Percentiles rank a stretch among this genome's conserved stretches.
Conservation (phyloP, 2,329 filamentous ascomycete genomes). For the Aureobasidium mangrovei region DNA sequence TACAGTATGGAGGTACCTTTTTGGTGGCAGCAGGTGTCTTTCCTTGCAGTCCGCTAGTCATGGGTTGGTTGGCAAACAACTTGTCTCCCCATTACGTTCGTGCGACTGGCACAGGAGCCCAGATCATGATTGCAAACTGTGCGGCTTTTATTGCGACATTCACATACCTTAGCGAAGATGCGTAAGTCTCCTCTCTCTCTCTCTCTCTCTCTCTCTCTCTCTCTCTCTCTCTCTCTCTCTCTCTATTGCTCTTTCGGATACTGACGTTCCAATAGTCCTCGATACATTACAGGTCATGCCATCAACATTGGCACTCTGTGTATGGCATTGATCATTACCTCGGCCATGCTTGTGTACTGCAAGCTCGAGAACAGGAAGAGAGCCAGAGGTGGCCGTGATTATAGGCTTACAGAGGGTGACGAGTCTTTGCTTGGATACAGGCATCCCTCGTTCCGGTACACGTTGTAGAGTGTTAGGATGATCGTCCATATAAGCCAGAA, state of each 20-base stretch:
- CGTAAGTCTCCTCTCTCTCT: slow-evolving; percentile 23
- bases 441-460: slow-evolving; percentile 33
- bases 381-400: slow-evolving; percentile 27
- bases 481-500: not conserved
- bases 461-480: slow-evolving; percentile 9
- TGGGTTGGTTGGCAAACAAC: slow-evolving; percentile 33
- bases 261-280: slow-evolving; percentile 21
- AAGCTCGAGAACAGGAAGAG: slow-evolving; percentile 33
- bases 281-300: slow-evolving; percentile 31
- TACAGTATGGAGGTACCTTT: slow-evolving; percentile 32
- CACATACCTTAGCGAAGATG: slow-evolving; percentile 32
- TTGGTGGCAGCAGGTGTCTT: slow-evolving; percentile 28
- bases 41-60: slow-evolving; percentile 25
- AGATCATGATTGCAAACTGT: slow-evolving; percentile 30
- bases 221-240: not conserved
- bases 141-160: slow-evolving; percentile 35
- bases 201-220: not conserved
- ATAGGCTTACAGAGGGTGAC: slow-evolving; percentile 25
- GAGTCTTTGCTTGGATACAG: slow-evolving; percentile 29
- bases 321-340: slow-evolving; percentile 24
- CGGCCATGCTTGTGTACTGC: slow-evolving; percentile 27
- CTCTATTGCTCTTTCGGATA: not conserved
- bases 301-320: slow-evolving; percentile 31
- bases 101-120: slow-evolving; percentile 29
- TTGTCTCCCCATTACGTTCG: slow-evolving; percentile 31